Base-by-base conservation (phyloP, 805 yeast species). In the Candida palmyrensis region DNA sequence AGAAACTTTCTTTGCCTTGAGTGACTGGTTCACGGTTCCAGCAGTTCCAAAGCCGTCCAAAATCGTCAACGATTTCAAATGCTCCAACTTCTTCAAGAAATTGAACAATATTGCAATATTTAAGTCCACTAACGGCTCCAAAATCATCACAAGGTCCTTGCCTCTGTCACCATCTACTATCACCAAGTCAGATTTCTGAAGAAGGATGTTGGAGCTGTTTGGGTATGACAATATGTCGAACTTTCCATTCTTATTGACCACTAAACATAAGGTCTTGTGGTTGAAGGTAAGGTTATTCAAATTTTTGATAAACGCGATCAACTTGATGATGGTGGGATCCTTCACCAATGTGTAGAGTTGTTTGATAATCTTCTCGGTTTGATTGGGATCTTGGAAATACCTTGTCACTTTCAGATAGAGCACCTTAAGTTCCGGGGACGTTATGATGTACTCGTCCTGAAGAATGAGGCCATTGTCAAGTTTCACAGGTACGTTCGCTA, bases 151-250 rank as follows among this genome's bases (percentile, higher is more conserved):
- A 41, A 84, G 55, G 54, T 84, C 94, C 47, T 81, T 81, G 18
- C 94, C 94, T 40, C 92, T 66, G 52, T 84, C 94, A 35, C 92
- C 94, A 57, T 84, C 92, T 36, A 82, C 81, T 13, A 83, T 77
- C 7, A 82, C 83, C 48, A 83, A 66, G 55, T 84, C 92, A 36
- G 74, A 67, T 28, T 73, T 66, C 40, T 66, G 70, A 39, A 83
- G 60, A 31, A 57, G 57, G 31, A 83, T 61, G 46, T 81, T 82
- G 10, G 87, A 73, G 45, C 73, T 74, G 38, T 71, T 70, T 3
- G 87, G 83, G 21, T 77, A 73, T 2, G 86, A 77, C 25, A 82
- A 64, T 19, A 83, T 68, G 53, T 84, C 94, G 44, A 80, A 63
- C 51, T 79, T 77, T 13, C 84, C 83, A 37, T 77, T 73, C 41